phyloP scores from a whole-genome alignment of 768 basidiomycete genomes.

The Coprinellus aureogranulatus region DNA sequence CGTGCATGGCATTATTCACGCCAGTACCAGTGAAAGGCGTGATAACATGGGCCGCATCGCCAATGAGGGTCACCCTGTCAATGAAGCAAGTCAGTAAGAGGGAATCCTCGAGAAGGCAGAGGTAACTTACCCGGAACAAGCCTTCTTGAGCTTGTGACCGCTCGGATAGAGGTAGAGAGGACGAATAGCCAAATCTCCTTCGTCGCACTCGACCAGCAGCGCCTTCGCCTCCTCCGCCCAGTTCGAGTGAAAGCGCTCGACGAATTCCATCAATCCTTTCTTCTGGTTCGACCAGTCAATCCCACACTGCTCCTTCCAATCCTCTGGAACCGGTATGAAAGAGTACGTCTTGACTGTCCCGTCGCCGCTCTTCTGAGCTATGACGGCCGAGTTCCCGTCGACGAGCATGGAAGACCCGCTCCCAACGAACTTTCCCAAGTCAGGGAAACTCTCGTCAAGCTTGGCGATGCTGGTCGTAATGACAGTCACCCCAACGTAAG shows the following conservation, averaged over 20 bases:
- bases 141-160: not conserved
- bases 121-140: not conserved
- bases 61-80: slow-evolving; percentile 18
- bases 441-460: slow-evolving; percentile 19
- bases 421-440: slow-evolving; percentile 23
- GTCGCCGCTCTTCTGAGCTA: slow-evolving; percentile 29
- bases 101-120: no score
- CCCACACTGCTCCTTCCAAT: slow-evolving; percentile 6
- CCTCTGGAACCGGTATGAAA: slow-evolving; percentile 4
- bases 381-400: slow-evolving; percentile 21
- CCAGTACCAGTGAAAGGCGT: slow-evolving; percentile 24
- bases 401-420: slow-evolving; percentile 26
- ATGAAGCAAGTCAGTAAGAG: not conserved
- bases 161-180: slow-evolving; percentile 1
- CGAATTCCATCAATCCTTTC: not conserved
- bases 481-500: slow-evolving; percentile 29
- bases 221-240: not conserved
- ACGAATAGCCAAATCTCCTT: not conserved
- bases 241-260: not conserved
- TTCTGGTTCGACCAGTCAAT: not conserved
- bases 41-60: slow-evolving; percentile 26
- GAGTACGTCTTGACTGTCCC: slow-evolving; percentile 11
- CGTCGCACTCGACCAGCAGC: not conserved
- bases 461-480: slow-evolving; percentile 14
- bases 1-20: slow-evolving; percentile 21